Conservation (phyloP, 192 early-diverging fungal genomes). For the Coemansia sp. region DNA sequence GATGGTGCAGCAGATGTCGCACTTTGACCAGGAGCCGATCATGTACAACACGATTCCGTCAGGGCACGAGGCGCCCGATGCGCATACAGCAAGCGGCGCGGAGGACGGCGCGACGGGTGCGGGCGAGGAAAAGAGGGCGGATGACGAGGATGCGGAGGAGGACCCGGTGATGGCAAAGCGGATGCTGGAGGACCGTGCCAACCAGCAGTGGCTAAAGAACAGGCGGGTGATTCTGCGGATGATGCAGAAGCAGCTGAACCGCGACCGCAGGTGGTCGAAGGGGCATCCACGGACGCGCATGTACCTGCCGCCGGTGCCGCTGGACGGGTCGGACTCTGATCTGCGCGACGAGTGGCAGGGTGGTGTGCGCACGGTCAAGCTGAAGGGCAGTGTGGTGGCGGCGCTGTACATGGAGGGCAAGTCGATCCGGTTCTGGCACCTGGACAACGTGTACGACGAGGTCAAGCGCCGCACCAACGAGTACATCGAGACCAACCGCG, state of each 20-base stretch:
- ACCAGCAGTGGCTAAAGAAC: slow-evolving; percentile 44
- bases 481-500: slow-evolving; percentile 23
- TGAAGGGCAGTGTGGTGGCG: slow-evolving; percentile 37
- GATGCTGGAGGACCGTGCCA: slow-evolving; percentile 22
- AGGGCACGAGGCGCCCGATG: slow-evolving; percentile 6
- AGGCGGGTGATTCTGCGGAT: slow-evolving; percentile 17
- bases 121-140: background rate
- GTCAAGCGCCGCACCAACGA: slow-evolving; percentile 15
- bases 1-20: slow-evolving; percentile 25
- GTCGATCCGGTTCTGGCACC: slow-evolving; percentile 25
- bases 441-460: slow-evolving; percentile 18
- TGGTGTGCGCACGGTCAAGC: slow-evolving; percentile 20
- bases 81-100: background rate
- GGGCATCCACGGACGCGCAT: slow-evolving; percentile 22
- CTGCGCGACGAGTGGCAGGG: slow-evolving; percentile 44
- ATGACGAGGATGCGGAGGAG: background rate
- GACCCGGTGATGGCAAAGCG: background rate
- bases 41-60: slow-evolving; percentile 32
- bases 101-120: background rate
- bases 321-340: slow-evolving; percentile 37
- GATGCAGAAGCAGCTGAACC: slow-evolving; percentile 39
- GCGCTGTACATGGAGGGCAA: slow-evolving; percentile 19
- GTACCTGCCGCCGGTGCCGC: slow-evolving; percentile 40
- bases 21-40: slow-evolving; percentile 48
- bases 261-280: slow-evolving; percentile 26